Evolutionary conservation across 305 asterid genomes (phyloP).

Genomic region (Caryopteris hybrid): DNA sequence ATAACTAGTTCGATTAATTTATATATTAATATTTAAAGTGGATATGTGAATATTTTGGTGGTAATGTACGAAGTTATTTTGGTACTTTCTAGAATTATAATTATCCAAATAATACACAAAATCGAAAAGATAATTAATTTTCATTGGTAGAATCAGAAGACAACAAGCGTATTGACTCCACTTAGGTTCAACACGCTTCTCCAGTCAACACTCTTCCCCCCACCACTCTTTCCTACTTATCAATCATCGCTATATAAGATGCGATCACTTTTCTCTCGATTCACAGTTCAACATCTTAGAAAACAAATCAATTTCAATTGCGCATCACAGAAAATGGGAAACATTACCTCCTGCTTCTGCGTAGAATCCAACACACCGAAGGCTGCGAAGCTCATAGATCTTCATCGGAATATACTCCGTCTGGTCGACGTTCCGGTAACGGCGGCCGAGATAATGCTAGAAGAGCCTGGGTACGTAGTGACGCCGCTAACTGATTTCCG

Average conservation of each 20-base stretch:
- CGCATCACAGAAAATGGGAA: conserved; percentile 16
- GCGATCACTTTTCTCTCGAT: background rate
- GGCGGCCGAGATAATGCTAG: conserved; percentile 35
- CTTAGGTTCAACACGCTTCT: conserved; percentile 8
- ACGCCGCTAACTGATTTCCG: conserved; percentile 14
- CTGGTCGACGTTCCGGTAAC: conserved; percentile 20
- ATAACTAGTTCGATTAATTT: too few relatives aligned
- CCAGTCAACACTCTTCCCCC: conserved; percentile 3
- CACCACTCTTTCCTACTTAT: too few relatives aligned
- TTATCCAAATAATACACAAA: background rate
- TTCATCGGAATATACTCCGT: conserved; percentile 10
- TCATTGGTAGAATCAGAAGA: background rate
- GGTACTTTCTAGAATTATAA: too few relatives aligned
- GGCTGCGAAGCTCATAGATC: conserved; percentile 31
- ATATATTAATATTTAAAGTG: too few relatives aligned
- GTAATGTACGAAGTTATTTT: too few relatives aligned
- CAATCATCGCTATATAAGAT: background rate
- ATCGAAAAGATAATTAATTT: background rate
- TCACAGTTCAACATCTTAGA: background rate
- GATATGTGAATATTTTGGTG: too few relatives aligned
- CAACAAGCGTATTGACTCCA: background rate
- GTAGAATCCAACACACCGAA: background rate
- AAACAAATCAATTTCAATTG: background rate
- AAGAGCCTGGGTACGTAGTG: conserved; percentile 25
- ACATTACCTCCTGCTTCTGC: conserved; percentile 23